Percentiles rank a stretch among this genome's conserved stretches.
These are phyloP conservation scores for Macroventuria anomochaeta DNA, from an alignment of 2,329 filamentous ascomycete species.

Conservation along the genomic window DNA sequence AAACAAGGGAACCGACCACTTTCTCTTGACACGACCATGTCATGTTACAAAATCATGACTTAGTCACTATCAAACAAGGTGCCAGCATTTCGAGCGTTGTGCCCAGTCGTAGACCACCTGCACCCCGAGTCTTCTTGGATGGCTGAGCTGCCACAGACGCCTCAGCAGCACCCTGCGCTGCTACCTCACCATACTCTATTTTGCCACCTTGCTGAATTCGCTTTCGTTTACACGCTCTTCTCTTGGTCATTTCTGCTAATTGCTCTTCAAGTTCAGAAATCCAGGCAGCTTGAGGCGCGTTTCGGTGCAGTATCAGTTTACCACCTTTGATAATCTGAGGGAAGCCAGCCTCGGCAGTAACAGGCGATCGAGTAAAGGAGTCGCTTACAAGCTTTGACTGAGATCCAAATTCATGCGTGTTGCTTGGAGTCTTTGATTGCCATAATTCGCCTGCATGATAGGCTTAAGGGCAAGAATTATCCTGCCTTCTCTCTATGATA, in stretches of 20 bases:
- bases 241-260: not conserved
- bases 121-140: not conserved
- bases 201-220: conserved; percentile 14
- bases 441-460: too few relatives aligned
- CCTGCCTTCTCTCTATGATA: too few relatives aligned
- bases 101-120: too few relatives aligned
- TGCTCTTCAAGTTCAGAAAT: conserved; percentile 3
- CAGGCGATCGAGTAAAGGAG: conserved; percentile 8
- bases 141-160: not conserved
- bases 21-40: too few relatives aligned
- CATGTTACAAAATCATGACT: too few relatives aligned
- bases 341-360: not conserved
- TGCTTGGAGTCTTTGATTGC: conserved; percentile 21
- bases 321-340: not conserved
- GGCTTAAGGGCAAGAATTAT: too few relatives aligned
- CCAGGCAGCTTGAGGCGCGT: not conserved
- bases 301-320: conserved; percentile 2
- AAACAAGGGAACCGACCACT: too few relatives aligned
- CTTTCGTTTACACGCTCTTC: conserved; percentile 21
- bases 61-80: too few relatives aligned
- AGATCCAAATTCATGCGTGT: conserved; percentile 17
- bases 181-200: not conserved
- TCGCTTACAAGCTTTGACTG: conserved; percentile 20
- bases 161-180: not conserved
- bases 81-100: too few relatives aligned